Percentiles rank a stretch among this genome's conserved stretches.
Conservation (phyloP, 805 yeast genomes). For the Candida vaughaniae region DNA sequence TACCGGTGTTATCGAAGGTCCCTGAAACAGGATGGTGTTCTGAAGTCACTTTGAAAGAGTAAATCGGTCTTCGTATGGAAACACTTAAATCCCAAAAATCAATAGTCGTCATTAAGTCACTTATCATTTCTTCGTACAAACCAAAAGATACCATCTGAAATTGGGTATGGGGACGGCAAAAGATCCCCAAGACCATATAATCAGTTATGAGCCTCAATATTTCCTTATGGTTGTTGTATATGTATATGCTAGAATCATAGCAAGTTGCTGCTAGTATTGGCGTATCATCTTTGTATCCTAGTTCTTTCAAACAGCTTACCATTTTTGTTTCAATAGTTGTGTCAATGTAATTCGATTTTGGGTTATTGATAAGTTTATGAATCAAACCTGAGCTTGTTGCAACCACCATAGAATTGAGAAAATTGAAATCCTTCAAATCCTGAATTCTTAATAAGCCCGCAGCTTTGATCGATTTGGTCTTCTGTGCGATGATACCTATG, state of each 20-base stretch:
- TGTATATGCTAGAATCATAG: slow-evolving; percentile 9
- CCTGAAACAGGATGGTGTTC: slow-evolving; percentile 8
- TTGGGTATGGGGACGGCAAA: slow-evolving; percentile 17
- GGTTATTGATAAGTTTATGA: slow-evolving; percentile 17
- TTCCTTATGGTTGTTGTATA: slow-evolving; percentile 10
- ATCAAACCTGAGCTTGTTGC: slow-evolving; percentile 20
- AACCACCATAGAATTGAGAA: slow-evolving; percentile 19
- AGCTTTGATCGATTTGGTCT: slow-evolving; percentile 1
- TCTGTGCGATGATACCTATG: slow-evolving; percentile 2
- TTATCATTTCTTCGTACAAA: slow-evolving; percentile 8
- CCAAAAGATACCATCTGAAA: slow-evolving; percentile 29
- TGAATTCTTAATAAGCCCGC: background rate
- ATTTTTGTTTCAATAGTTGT: slow-evolving; percentile 8
- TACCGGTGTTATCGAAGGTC: slow-evolving; percentile 19
- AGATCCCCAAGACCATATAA: slow-evolving; percentile 18
- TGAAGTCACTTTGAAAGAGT: slow-evolving; percentile 2
- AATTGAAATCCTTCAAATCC: slow-evolving; percentile 7
- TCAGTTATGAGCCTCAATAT: slow-evolving; percentile 20
- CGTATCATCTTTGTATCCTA: slow-evolving; percentile 9
- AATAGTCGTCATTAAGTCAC: slow-evolving; percentile 13
- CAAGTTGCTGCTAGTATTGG: slow-evolving; percentile 8
- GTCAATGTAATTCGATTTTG: slow-evolving; percentile 14
- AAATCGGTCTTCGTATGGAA: slow-evolving; percentile 4
- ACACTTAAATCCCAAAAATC: slow-evolving; percentile 30
- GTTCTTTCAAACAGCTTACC: slow-evolving; percentile 3